phyloP scores from a whole-genome alignment of 495 filamentous ascomycete species.

The Aspergillus heteromorphus region DNA sequence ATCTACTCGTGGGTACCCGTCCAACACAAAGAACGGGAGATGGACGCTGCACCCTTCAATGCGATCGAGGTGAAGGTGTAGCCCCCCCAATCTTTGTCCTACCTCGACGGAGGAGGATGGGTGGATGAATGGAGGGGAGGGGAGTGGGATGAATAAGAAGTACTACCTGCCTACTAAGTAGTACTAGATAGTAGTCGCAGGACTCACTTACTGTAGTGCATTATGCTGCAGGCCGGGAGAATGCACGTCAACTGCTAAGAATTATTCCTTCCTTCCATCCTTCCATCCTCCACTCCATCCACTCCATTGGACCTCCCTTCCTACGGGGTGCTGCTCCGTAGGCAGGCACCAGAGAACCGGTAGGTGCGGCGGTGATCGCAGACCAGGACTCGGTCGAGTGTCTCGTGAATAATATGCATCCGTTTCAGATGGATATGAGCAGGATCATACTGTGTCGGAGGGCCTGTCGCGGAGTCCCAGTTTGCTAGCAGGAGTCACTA shows the following conservation, averaged over 20 bases:
- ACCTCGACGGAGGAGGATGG: not conserved
- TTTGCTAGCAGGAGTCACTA: no score
- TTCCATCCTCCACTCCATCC: no score
- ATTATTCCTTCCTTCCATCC: no score
- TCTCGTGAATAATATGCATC: not conserved
- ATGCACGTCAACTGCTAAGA: not conserved
- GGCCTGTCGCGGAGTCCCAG: no score
- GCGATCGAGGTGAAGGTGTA: not conserved
- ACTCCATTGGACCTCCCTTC: no score
- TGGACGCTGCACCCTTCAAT: not conserved
- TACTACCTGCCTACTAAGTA: no score
- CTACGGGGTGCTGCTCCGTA: no score
- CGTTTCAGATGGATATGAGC: not conserved
- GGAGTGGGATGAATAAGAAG: not conserved
- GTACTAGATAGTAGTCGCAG: no score
- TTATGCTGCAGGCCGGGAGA: not conserved
- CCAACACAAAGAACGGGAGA: not conserved
- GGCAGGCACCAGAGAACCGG: not conserved
- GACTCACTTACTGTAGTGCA: no score
- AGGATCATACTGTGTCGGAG: not conserved
- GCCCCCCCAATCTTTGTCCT: not conserved
- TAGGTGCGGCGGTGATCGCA: not conserved
- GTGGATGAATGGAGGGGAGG: not conserved
- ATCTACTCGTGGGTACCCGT: not conserved
- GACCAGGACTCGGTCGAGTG: not conserved